These are phyloP conservation scores for Suhomyces pyralidae DNA, from an alignment of 805 yeast species.

Conservation along the genomic window DNA sequence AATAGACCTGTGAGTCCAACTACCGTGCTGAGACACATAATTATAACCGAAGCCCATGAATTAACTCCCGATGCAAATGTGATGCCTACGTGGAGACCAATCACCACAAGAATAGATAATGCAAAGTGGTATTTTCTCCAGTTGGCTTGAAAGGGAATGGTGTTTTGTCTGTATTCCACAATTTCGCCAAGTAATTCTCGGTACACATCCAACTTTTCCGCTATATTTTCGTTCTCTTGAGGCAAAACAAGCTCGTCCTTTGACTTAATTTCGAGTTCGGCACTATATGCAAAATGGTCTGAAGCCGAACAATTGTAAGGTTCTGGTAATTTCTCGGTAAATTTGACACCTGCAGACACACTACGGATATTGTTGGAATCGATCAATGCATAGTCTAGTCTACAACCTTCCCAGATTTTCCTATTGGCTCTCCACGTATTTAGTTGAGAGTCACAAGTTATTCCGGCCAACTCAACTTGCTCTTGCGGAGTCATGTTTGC, in stretches of 20 bases:
- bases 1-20: conserved; percentile 64
- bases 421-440: conserved; percentile 79
- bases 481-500: conserved; percentile 30
- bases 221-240: conserved; percentile 6
- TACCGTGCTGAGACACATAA: conserved; percentile 53
- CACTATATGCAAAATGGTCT: conserved; percentile 84
- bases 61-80: conserved; percentile 56
- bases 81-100: conserved; percentile 52
- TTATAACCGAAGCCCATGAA: conserved; percentile 57
- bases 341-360: conserved; percentile 62
- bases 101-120: conserved; percentile 41
- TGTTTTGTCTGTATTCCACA: conserved; percentile 45
- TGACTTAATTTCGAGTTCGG: conserved; percentile 21
- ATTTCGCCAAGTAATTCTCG: conserved; percentile 25
- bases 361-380: conserved; percentile 56
- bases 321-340: conserved; percentile 64
- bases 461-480: conserved; percentile 73
- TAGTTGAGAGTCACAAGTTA: conserved; percentile 83
- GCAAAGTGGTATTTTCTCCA: conserved; percentile 70
- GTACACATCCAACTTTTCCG: conserved; percentile 35
- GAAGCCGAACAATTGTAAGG: conserved; percentile 63
- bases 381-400: conserved; percentile 86
- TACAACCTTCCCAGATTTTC: conserved; percentile 66
- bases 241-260: conserved; percentile 6
- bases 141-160: conserved; percentile 55